Percentiles rank a stretch among this genome's conserved stretches.
Conservation (phyloP, 2,329 filamentous ascomycete genomes). For the Paracoccidioides brasiliensis region DNA sequence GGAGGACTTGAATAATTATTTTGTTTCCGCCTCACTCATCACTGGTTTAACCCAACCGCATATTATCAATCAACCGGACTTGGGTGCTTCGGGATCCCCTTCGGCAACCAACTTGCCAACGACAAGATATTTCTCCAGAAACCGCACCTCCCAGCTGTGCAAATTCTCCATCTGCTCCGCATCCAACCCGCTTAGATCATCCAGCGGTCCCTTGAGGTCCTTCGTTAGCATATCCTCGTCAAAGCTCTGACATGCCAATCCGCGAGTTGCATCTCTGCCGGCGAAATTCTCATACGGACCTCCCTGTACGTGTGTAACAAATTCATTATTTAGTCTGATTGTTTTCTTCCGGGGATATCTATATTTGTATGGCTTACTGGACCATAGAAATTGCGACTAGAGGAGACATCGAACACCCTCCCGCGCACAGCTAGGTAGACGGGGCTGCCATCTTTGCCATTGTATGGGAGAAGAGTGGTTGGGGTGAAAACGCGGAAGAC, state of each 20-base stretch:
- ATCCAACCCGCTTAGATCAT: constrained; percentile 59
- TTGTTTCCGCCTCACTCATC: neutral
- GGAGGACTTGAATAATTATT: neutral
- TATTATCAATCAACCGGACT: neutral
- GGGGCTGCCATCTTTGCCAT: constrained; percentile 58
- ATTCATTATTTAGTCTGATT: neutral
- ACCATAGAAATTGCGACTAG: constrained; percentile 87
- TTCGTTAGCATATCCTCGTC: constrained; percentile 91
- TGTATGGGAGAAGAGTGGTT: constrained; percentile 72
- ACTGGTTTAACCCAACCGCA: neutral
- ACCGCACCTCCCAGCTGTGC: constrained; percentile 84
- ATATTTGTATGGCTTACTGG: constrained; percentile 36
- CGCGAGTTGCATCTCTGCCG: constrained; percentile 76
- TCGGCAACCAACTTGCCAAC: constrained; percentile 71
- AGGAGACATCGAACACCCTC: constrained; percentile 76
- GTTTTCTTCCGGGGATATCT: neutral
- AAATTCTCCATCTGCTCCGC: constrained; percentile 69
- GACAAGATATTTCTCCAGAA: constrained; percentile 87
- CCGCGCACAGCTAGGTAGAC: constrained; percentile 89
- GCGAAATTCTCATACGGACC: constrained; percentile 96
- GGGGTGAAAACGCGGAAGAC: constrained; percentile 80
- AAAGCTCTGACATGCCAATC: constrained; percentile 82
- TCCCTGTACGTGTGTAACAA: constrained; percentile 34
- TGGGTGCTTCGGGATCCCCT: constrained; percentile 32
- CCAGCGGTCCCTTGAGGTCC: constrained; percentile 71